A percentile compares a stretch with the other conserved stretches of the same genome.
These are phyloP conservation scores for Beauveria sp. DNA, from an alignment of 2,329 filamentous ascomycete species.

Conservation along the genomic window DNA sequence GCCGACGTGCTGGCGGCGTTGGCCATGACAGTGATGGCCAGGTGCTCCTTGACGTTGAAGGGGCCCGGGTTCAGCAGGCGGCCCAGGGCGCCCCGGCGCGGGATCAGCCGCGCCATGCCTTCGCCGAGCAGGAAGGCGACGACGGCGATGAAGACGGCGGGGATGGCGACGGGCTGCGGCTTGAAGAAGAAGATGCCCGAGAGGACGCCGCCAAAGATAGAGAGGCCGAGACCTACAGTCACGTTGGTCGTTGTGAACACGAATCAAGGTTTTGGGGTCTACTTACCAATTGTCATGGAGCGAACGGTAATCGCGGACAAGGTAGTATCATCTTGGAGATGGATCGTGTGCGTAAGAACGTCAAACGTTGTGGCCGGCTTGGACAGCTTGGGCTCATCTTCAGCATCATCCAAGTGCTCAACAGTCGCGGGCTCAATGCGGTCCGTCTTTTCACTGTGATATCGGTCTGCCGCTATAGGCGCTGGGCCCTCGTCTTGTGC, in stretches of 20 bases:
- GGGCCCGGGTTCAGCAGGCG: conserved; percentile 22
- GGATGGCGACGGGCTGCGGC: conserved; percentile 5
- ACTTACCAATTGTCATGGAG: not conserved
- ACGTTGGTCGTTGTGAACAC: not conserved
- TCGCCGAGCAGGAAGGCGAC: conserved; percentile 6
- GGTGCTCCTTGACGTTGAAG: conserved; percentile 21
- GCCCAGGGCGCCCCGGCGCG: not conserved
- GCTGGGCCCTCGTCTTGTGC: not conserved
- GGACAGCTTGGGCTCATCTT: conserved; percentile 5
- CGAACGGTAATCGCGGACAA: conserved; percentile 2
- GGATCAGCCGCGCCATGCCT: not conserved
- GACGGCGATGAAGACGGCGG: conserved; percentile 9
- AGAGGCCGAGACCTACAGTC: not conserved
- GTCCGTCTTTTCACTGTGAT: not conserved
- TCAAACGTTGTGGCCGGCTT: conserved; percentile 6
- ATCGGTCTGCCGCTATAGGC: not conserved
- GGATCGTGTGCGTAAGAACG: conserved; percentile 8
- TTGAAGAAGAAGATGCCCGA: conserved; percentile 10
- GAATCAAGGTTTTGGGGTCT: not conserved
- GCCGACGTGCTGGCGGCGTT: conserved; percentile 29
- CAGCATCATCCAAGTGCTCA: not conserved
- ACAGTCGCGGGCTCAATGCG: not conserved
- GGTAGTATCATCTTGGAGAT: conserved; percentile 8
- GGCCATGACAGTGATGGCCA: conserved; percentile 35
- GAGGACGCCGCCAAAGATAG: conserved; percentile 6